Evolutionary conservation across 305 asterid species (phyloP).

Genomic region (Striga hermonthica): DNA sequence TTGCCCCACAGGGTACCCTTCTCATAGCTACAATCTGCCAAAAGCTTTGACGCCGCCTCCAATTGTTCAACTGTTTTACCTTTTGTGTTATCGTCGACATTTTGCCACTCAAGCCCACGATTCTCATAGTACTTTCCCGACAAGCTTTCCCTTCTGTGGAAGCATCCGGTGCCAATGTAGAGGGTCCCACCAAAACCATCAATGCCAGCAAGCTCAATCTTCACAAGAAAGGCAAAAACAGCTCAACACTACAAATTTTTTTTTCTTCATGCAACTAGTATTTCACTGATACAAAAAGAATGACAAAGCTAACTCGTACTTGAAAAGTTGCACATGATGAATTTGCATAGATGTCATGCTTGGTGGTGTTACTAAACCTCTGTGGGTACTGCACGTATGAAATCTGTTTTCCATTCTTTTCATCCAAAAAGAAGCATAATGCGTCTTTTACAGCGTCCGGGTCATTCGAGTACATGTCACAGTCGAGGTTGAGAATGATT

Average conservation of each 20-base stretch:
- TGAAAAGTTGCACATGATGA: slow-evolving; percentile 27
- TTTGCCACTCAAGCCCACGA: slow-evolving; percentile 29
- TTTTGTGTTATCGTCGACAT: slow-evolving; percentile 24
- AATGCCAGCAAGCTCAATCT: slow-evolving; percentile 71
- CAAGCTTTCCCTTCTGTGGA: slow-evolving; percentile 65
- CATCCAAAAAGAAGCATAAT: slow-evolving; percentile 75
- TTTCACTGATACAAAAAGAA: background rate
- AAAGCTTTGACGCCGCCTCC: slow-evolving; percentile 48
- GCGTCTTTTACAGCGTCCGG: slow-evolving; percentile 59
- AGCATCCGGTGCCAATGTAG: slow-evolving; percentile 76
- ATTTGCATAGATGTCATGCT: slow-evolving; percentile 55
- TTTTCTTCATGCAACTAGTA: background rate
- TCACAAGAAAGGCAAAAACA: slow-evolving; percentile 10
- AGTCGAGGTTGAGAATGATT: slow-evolving; percentile 73
- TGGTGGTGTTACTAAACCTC: slow-evolving; percentile 40
- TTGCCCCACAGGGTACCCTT: slow-evolving; percentile 78
- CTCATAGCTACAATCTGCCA: slow-evolving; percentile 63
- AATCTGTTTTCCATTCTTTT: slow-evolving; percentile 43
- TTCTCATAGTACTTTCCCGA: slow-evolving; percentile 39
- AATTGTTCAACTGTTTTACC: slow-evolving; percentile 43
- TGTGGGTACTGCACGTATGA: slow-evolving; percentile 68
- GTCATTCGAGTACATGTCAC: slow-evolving; percentile 85
- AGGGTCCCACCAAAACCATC: slow-evolving; percentile 60
- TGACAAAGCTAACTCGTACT: slow-evolving; percentile 30
- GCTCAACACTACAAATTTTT: no score